Percentiles rank a stretch among this genome's conserved stretches.
Conservation (phyloP, 2,329 filamentous ascomycete species). For the Fusarium nanum region DNA sequence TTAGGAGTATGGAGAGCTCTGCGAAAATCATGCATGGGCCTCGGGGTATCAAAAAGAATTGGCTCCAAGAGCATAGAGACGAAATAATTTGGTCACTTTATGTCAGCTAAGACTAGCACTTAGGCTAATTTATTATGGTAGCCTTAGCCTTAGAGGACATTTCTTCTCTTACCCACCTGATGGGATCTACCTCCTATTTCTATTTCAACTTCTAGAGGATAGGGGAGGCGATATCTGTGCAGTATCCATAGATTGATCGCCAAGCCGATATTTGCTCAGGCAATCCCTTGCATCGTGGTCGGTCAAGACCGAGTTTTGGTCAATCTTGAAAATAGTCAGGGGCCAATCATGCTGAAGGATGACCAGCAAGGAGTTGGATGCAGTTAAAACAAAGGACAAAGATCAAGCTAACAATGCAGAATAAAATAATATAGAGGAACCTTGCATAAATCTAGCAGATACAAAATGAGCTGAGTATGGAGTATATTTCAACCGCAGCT, state of each 20-base stretch:
- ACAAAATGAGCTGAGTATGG: neutral
- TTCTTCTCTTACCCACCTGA: too few species aligned
- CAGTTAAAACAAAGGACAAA: conserved; percentile 7
- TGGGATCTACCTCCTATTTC: conserved; percentile 10
- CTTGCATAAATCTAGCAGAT: neutral
- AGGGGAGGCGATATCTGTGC: conserved; percentile 1
- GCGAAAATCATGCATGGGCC: conserved; percentile 2
- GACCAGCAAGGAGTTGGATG: conserved; percentile 12
- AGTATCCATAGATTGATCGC: neutral
- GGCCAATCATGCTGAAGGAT: conserved; percentile 25
- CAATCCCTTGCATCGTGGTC: conserved; percentile 16
- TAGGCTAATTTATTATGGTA: too few species aligned
- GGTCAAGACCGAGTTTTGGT: conserved; percentile 18
- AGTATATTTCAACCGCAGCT: neutral
- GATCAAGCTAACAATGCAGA: neutral
- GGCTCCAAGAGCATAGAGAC: too few species aligned
- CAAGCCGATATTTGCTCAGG: conserved; percentile 1
- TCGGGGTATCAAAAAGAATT: too few species aligned
- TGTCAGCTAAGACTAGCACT: too few species aligned
- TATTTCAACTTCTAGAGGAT: conserved; percentile 2
- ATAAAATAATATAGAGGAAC: neutral
- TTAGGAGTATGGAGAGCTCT: neutral
- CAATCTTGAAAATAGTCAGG: neutral
- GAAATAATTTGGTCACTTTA: too few species aligned
- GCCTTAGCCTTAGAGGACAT: too few species aligned